A percentile compares a stretch with the other conserved stretches of the same genome.
phyloP scores from a whole-genome alignment of 1,284 basidiomycete species.

The Termitomyces sp. region DNA sequence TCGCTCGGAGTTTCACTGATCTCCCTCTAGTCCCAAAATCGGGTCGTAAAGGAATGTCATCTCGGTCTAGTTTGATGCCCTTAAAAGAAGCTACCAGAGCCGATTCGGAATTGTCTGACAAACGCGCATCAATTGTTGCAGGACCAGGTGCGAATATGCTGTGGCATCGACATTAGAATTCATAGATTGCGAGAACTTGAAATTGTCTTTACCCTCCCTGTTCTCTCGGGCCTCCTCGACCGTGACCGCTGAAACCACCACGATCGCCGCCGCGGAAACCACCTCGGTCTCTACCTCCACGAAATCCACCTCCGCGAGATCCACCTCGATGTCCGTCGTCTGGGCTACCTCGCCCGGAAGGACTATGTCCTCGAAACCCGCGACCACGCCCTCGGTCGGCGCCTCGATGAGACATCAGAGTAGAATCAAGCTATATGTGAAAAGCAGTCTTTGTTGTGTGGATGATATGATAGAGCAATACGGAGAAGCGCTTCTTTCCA shows the following conservation, averaged over 20 bases:
- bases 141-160: slow-evolving; percentile 53
- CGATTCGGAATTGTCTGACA: slow-evolving; percentile 52
- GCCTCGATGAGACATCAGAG: slow-evolving; percentile 22
- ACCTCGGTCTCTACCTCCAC: slow-evolving; percentile 14
- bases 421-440: neutral
- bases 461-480: neutral
- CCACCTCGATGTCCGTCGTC: slow-evolving; percentile 16
- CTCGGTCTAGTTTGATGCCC: slow-evolving; percentile 33
- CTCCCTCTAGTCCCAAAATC: slow-evolving; percentile 59
- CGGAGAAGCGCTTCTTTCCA: slow-evolving; percentile 13
- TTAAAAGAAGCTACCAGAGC: slow-evolving; percentile 48
- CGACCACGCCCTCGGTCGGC: slow-evolving; percentile 27
- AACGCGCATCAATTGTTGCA: slow-evolving; percentile 53
- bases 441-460: neutral
- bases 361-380: slow-evolving; percentile 24
- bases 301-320: slow-evolving; percentile 9
- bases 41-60: slow-evolving; percentile 61
- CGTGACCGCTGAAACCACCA: slow-evolving; percentile 5
- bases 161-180: neutral
- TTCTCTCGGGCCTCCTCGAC: slow-evolving; percentile 23
- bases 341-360: slow-evolving; percentile 23
- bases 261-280: slow-evolving; percentile 12
- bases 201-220: slow-evolving; percentile 44
- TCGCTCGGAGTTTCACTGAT: slow-evolving; percentile 61
- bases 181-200: slow-evolving; percentile 1